These are phyloP conservation scores for Plasmodium cynomolgi DNA, from an alignment of 169 alveolate genomes.

Conservation along the genomic window DNA sequence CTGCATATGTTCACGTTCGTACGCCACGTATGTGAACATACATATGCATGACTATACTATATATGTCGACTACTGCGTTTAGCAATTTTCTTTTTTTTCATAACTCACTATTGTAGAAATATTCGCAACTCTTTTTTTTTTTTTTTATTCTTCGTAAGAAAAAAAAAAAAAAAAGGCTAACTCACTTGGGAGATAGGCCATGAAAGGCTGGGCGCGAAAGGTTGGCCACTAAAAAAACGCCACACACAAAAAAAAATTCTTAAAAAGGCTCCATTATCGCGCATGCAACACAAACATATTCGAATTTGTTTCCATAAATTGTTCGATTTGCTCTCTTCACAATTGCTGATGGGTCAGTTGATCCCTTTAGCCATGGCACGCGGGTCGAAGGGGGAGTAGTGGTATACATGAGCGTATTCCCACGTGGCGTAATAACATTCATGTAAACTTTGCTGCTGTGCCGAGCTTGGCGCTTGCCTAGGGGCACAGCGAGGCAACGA, in stretches of 20 bases:
- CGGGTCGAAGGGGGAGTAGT: not conserved
- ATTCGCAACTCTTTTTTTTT: not conserved
- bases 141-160: not conserved
- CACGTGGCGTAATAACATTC: not conserved
- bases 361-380: not conserved
- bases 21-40: not conserved
- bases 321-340: not conserved
- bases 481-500: not conserved
- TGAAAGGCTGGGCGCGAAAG: not conserved
- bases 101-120: not conserved
- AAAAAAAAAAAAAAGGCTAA: not conserved
- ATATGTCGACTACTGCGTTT: not conserved
- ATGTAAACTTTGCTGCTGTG: not conserved
- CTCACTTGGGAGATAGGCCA: not conserved
- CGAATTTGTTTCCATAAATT: not conserved
- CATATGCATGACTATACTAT: not conserved
- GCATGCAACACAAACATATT: not conserved
- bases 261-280: not conserved
- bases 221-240: not conserved
- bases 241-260: not conserved
- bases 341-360: not conserved
- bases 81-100: constrained; percentile 2
- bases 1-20: not conserved
- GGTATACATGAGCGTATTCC: not conserved
- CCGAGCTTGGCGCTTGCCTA: not conserved